Evolutionary conservation across 768 basidiomycete genomes (phyloP).

Genomic region (Tylopilus sp.): DNA sequence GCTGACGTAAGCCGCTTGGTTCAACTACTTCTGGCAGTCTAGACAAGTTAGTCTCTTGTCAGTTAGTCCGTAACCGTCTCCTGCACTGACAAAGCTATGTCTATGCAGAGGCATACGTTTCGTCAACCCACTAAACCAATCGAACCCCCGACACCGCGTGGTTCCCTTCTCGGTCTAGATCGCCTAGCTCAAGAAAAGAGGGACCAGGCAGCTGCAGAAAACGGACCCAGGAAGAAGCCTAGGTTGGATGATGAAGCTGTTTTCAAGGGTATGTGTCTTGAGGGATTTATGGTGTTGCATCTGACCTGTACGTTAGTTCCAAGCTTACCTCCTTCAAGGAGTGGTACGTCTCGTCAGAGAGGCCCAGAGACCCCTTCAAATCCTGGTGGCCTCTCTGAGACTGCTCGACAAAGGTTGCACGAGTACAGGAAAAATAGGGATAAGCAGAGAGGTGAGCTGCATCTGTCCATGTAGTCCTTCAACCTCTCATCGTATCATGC

Average conservation of each 20-base stretch:
- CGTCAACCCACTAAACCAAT: conserved; percentile 67
- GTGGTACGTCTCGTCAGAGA: conserved; percentile 61
- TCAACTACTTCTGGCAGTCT: no score
- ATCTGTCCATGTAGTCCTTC: not conserved
- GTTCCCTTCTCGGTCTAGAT: conserved; percentile 85
- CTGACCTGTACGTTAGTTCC: conserved; percentile 57
- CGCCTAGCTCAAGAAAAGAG: conserved; percentile 87
- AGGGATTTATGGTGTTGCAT: no score
- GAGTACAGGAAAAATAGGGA: conserved; percentile 67
- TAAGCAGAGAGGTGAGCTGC: conserved; percentile 39
- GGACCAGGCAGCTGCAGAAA: conserved; percentile 45
- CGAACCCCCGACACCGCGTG: conserved; percentile 73
- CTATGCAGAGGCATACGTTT: conserved; percentile 72
- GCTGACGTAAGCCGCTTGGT: no score
- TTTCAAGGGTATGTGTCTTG: conserved; percentile 73
- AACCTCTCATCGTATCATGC: not conserved
- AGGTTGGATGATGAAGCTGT: conserved; percentile 60
- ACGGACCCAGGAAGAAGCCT: conserved; percentile 59
- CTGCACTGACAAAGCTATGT: conserved; percentile 1
- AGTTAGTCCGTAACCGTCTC: no score
- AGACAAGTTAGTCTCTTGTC: no score
- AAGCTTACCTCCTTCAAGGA: conserved; percentile 56
- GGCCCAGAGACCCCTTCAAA: conserved; percentile 95
- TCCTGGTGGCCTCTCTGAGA: conserved; percentile 82
- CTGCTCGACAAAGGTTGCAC: conserved; percentile 66